These are phyloP conservation scores for Sporothrix variecibatus DNA, from an alignment of 2,329 filamentous ascomycete species.

Conservation along the genomic window DNA sequence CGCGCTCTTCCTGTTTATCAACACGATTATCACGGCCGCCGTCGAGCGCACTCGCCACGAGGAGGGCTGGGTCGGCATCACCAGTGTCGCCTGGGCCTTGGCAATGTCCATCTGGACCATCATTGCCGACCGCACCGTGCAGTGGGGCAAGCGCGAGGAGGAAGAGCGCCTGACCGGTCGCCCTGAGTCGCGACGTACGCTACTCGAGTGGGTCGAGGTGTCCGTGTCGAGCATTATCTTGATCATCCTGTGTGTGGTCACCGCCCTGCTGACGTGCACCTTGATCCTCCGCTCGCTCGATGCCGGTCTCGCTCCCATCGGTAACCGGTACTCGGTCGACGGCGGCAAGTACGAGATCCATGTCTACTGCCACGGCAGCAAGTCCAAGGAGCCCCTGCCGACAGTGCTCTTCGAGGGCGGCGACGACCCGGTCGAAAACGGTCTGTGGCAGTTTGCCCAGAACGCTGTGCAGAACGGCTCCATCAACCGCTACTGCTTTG, in stretches of 20 bases:
- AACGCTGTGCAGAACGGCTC: constrained; percentile 75
- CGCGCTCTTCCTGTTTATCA: constrained; percentile 66
- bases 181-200: constrained; percentile 77
- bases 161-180: constrained; percentile 90
- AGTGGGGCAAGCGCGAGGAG: constrained; percentile 90
- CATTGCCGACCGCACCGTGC: constrained; percentile 75
- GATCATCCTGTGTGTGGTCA: constrained; percentile 65
- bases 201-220: constrained; percentile 83
- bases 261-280: constrained; percentile 75
- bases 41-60: constrained; percentile 75
- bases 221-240: constrained; percentile 73
- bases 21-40: constrained; percentile 77
- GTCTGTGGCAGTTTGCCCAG: constrained; percentile 78
- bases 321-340: constrained; percentile 78
- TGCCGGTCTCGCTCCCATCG: constrained; percentile 70
- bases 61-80: constrained; percentile 89
- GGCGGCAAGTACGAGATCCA: constrained; percentile 84
- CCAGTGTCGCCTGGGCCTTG: constrained; percentile 78
- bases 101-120: constrained; percentile 79
- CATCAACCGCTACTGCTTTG: constrained; percentile 90
- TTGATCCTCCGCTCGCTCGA: constrained; percentile 80
- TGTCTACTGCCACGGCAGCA: constrained; percentile 79
- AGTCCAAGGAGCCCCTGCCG: constrained; percentile 60
- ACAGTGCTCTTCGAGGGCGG: constrained; percentile 87
- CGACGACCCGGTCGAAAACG: constrained; percentile 74